Base-by-base conservation (phyloP, 2,329 filamentous ascomycete species). In the Nothomitra cinnamomea region DNA sequence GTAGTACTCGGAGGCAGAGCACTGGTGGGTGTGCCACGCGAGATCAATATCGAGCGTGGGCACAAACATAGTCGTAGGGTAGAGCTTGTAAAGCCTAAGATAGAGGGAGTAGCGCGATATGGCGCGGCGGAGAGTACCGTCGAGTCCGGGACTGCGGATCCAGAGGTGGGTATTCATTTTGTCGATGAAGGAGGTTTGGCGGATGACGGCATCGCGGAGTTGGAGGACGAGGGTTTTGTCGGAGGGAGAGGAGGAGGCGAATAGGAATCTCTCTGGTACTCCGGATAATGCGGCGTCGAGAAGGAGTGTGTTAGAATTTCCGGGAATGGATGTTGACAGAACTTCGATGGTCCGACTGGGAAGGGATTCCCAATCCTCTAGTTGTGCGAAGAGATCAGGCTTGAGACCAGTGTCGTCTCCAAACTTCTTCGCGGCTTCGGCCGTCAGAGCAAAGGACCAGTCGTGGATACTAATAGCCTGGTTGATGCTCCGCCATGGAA, bases 1-100 rank as follows among this genome's bases (percentile, higher is more conserved):
- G 17, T 56, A 41, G 54, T 71, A 71, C 1, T 53, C 13, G 1
- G 24, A 55, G 0, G 66, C 60, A 1, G 62, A 63, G 48, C 65
- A 65, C 53, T 70, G 69, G 51, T 72, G 68, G 0, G 70, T 72
- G 49, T 71, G 68, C 70, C 70, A 72, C 0, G 64, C 64, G 0
- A 72, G 59, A 55, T 72, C 69, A 17, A 72, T 65, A 55, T 71
- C 69, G 3, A 70, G 57, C 0, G 69, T 70, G 0, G 70, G 70
- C 1, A 71, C 69, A 2, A 68, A 55, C 13, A 62, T 64, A 8
- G 24, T 61, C 4, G 54, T 53, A 3, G 61, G 60, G 52, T 66
- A 59, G 0, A 58, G 54, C 32, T 58, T 60, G 40, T 70, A 57
- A 2, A 72, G 61, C 8, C 58, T 57, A 38, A 70, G 58, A 54